phyloP scores from a whole-genome alignment of 2,329 filamentous ascomycete species.

The Mycosphaerella sp. region DNA sequence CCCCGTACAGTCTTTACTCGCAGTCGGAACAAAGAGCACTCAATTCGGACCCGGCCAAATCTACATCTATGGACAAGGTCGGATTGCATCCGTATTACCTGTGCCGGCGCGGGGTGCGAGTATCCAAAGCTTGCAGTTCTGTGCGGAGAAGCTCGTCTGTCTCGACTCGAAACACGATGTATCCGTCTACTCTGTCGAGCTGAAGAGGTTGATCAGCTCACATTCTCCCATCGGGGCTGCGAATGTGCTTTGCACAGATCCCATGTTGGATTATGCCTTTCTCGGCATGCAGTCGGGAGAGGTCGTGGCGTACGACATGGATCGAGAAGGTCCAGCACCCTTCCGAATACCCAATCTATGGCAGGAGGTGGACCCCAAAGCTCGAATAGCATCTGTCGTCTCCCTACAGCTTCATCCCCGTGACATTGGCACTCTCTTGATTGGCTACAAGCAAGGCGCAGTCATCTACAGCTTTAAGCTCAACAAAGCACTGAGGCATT shows the following conservation, averaged over 20 bases:
- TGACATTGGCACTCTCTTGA: conserved; percentile 83
- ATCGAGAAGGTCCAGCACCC: conserved; percentile 66
- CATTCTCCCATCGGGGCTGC: conserved; percentile 73
- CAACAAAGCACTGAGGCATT: conserved; percentile 68
- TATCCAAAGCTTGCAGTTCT: conserved; percentile 74
- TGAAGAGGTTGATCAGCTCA: conserved; percentile 58
- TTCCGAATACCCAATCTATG: conserved; percentile 86
- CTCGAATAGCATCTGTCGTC: conserved; percentile 60
- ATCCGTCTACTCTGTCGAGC: conserved; percentile 71
- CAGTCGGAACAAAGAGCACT: conserved; percentile 82
- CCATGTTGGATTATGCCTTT: conserved; percentile 88
- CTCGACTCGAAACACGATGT: conserved; percentile 83
- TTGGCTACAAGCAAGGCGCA: conserved; percentile 84
- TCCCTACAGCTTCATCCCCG: conserved; percentile 80
- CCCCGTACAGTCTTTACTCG: conserved; percentile 85
- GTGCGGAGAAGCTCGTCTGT: conserved; percentile 74
- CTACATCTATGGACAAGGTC: conserved; percentile 76
- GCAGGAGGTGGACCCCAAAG: conserved; percentile 63
- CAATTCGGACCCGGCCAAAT: conserved; percentile 81
- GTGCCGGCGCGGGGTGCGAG: conserved; percentile 63
- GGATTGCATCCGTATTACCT: conserved; percentile 68
- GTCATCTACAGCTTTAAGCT: conserved; percentile 94
- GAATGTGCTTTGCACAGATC: conserved; percentile 70
- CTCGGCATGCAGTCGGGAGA: conserved; percentile 64
- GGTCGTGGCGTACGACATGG: conserved; percentile 85